A percentile compares a stretch with the other conserved stretches of the same genome.
These are phyloP conservation scores for Colletotrichum zoysiae DNA, from an alignment of 2,329 filamentous ascomycete species.

Conservation along the genomic window DNA sequence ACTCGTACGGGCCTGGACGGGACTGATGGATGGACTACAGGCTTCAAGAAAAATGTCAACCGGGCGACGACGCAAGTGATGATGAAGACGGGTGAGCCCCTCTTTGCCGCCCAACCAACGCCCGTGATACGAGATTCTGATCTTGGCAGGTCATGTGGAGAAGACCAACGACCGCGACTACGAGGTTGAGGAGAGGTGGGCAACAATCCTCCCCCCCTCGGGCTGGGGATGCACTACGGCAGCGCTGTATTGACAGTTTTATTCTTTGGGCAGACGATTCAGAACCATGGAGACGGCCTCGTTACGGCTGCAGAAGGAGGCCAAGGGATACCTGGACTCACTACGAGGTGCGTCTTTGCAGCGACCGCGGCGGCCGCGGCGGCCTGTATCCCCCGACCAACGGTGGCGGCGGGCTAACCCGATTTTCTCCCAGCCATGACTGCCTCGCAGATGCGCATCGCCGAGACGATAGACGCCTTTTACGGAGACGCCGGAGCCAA, in stretches of 20 bases:
- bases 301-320: conserved; percentile 93
- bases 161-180: conserved; percentile 99
- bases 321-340: conserved; percentile 97
- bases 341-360: conserved; percentile 77
- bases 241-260: conserved; percentile 41
- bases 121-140: conserved; percentile 22
- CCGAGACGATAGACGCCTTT: conserved; percentile 98
- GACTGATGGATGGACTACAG: conserved; percentile 46
- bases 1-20: neutral
- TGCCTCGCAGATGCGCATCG: conserved; percentile 98
- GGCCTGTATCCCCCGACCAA: neutral
- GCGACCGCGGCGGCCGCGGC: neutral
- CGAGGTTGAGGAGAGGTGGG: conserved; percentile 92
- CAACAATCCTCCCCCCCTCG: neutral
- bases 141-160: conserved; percentile 84
- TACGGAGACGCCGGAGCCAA: conserved; percentile 96
- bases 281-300: conserved; percentile 97
- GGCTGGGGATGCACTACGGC: too few species aligned
- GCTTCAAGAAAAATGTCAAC: conserved; percentile 90
- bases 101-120: neutral
- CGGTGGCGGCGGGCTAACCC: conserved; percentile 37
- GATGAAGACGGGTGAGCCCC: conserved; percentile 90
- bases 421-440: conserved; percentile 81
- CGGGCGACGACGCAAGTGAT: conserved; percentile 99
- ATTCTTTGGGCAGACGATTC: conserved; percentile 76